phyloP scores from a whole-genome alignment of 768 basidiomycete species.

The Boletellus sp. region DNA sequence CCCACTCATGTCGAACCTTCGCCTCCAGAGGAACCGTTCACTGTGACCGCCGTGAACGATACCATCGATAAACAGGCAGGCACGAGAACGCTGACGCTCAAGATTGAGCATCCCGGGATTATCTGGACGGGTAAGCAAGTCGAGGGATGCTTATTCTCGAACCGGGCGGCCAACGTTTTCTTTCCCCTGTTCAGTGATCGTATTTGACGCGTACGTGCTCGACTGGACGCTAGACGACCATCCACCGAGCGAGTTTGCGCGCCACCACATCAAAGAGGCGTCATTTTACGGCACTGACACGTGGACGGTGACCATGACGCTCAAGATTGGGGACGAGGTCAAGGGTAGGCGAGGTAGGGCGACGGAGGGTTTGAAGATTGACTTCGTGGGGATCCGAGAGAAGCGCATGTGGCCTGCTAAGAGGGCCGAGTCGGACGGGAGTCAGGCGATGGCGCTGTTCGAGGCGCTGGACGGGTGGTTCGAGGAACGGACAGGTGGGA shows the following conservation, averaged over 20 bases:
- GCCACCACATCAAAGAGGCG: constrained; percentile 91
- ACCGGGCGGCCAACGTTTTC: neutral
- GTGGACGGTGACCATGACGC: constrained; percentile 70
- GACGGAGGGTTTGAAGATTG: constrained; percentile 43
- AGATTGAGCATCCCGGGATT: constrained; percentile 71
- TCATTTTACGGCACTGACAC: constrained; percentile 77
- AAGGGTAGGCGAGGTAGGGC: neutral
- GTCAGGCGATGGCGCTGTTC: constrained; percentile 69
- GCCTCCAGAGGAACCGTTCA: constrained; percentile 41
- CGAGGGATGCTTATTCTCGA: neutral
- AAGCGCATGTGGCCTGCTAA: constrained; percentile 83
- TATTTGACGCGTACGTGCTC: constrained; percentile 88
- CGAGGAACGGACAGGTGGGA: constrained; percentile 54
- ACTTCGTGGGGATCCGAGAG: constrained; percentile 82
- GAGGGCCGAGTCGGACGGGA: constrained; percentile 42
- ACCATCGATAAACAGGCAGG: constrained; percentile 50
- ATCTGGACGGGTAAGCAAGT: constrained; percentile 73
- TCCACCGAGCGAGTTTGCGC: constrained; percentile 68
- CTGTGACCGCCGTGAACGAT: constrained; percentile 57
- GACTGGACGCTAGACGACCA: constrained; percentile 78
- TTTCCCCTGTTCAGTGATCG: constrained; percentile 51
- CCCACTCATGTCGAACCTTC: constrained; percentile 50
- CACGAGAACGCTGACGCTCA: constrained; percentile 66
- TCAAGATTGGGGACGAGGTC: constrained; percentile 41
- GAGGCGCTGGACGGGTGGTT: constrained; percentile 74